Conservation (phyloP, 2,329 filamentous ascomycete species). For the Lasiodiplodia sp. region DNA sequence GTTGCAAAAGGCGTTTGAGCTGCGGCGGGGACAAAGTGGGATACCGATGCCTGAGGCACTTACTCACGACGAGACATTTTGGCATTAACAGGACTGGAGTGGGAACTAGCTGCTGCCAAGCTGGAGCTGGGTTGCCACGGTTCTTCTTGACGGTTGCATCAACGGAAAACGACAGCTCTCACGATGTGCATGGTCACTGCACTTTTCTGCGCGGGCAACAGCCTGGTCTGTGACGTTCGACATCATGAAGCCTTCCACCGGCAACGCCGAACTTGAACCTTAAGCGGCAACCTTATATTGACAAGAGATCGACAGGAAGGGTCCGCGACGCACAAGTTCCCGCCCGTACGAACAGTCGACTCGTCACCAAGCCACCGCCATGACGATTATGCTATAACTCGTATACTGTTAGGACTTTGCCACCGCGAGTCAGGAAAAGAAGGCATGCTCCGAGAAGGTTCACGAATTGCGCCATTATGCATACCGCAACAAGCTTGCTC, state of each 20-base stretch:
- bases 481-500: neutral
- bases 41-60: slow-evolving; percentile 1
- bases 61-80: neutral
- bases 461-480: slow-evolving; percentile 3
- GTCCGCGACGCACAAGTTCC: slow-evolving; percentile 1
- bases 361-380: neutral
- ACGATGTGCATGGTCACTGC: neutral
- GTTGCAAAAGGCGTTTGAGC: slow-evolving; percentile 13
- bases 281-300: slow-evolving; percentile 8
- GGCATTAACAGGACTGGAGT: neutral
- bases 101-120: neutral
- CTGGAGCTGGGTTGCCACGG: neutral
- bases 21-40: slow-evolving; percentile 1
- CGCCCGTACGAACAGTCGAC: neutral
- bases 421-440: slow-evolving; percentile 8
- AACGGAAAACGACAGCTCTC: neutral
- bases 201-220: slow-evolving; percentile 4
- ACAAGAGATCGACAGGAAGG: neutral
- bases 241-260: neutral
- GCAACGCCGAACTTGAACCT: slow-evolving; percentile 4
- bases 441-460: neutral
- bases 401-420: neutral
- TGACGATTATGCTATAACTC: neutral
- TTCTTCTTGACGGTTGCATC: neutral
- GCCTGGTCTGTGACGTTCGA: slow-evolving; percentile 17